Base-by-base conservation (phyloP, 2,329 filamentous ascomycete genomes). In the Diatrype stigma region DNA sequence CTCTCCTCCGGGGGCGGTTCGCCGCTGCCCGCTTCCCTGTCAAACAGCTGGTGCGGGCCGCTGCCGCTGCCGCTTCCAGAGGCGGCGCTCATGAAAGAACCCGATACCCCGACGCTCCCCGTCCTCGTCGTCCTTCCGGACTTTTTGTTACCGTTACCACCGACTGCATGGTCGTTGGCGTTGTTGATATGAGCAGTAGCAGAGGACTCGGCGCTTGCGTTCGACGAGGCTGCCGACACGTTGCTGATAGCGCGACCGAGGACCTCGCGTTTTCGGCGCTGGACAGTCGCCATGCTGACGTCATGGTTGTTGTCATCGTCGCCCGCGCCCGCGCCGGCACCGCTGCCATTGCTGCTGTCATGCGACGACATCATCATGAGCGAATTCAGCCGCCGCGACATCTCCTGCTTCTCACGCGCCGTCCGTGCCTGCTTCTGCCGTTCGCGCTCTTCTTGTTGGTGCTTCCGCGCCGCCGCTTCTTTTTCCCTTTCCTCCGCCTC, bases 201-300 rank as follows among this genome's bases (percentile, higher is more conserved):
- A 63, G 64, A 65, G 0, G 71, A 70, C 21, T 76, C 75, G 16
- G 68, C 69, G 49, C 77, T 76, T 42, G 66, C 70, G 48, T 68
- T 76, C 48, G 78, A 81, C 4, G 55, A 56, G 5, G 71, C 70
- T 1, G 74, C 75, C 2, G 80, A 84, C 2, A 73, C 73, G 59
- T 83, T 84, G 67, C 80, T 83, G 26, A 79, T 66, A 3, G 79
- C 82, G 11, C 82, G 77, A 5, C 82, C 82, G 3, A 85, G 68
- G 50, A 85, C 77, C 49, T 76, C 71, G 11, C 79, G 76, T 47
- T 73, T 68, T 16, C 68, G 65, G 57, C 49, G 67, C 58, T 17
- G 64, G 56, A 48, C 64, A 42, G 47, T 50, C n/a, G 56, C 42
- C n/a, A n/a, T n/a, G n/a, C n/a, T n/a, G n/a, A n/a, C n/a, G n/a